Evolutionary conservation across 768 basidiomycete genomes (phyloP).

Genomic region (Saitozyma podzolica): DNA sequence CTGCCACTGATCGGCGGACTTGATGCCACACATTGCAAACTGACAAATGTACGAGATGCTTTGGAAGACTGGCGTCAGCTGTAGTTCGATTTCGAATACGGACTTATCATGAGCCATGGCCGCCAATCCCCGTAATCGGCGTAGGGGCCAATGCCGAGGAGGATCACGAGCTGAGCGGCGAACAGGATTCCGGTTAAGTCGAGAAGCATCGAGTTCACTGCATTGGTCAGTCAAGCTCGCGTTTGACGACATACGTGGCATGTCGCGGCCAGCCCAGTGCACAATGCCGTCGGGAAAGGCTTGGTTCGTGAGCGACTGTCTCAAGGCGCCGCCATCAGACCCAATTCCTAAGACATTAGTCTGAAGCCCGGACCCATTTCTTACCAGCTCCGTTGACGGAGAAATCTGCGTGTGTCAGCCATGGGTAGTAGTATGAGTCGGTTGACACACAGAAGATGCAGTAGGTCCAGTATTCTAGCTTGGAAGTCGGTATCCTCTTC

Average conservation of each 20-base stretch:
- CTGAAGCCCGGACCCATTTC: background rate
- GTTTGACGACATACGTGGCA: conserved; percentile 6
- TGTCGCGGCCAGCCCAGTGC: conserved; percentile 8
- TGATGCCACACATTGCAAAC: conserved; percentile 14
- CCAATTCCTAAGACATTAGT: conserved; percentile 9
- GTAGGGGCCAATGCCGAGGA: conserved; percentile 16
- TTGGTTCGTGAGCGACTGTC: conserved; percentile 9
- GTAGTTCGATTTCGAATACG: background rate
- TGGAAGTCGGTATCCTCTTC: conserved; percentile 10
- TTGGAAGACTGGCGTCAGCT: background rate
- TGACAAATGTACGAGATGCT: conserved; percentile 2
- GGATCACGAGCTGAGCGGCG: conserved; percentile 13
- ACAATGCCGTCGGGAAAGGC: conserved; percentile 10
- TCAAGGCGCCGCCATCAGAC: conserved; percentile 7
- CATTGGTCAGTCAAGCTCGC: background rate
- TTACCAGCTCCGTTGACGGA: conserved; percentile 13
- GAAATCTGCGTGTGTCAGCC: conserved; percentile 9
- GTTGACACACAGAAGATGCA: conserved; percentile 13
- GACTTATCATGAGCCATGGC: conserved; percentile 18
- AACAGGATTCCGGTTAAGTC: conserved; percentile 20
- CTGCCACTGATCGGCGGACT: conserved; percentile 13
- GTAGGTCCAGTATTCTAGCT: conserved; percentile 14
- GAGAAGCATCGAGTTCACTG: conserved; percentile 19
- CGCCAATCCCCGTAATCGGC: conserved; percentile 25
- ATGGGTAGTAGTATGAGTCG: background rate